Conservation (phyloP, 1,139 yeast genomes). For the Yamadazyma mexicana region DNA sequence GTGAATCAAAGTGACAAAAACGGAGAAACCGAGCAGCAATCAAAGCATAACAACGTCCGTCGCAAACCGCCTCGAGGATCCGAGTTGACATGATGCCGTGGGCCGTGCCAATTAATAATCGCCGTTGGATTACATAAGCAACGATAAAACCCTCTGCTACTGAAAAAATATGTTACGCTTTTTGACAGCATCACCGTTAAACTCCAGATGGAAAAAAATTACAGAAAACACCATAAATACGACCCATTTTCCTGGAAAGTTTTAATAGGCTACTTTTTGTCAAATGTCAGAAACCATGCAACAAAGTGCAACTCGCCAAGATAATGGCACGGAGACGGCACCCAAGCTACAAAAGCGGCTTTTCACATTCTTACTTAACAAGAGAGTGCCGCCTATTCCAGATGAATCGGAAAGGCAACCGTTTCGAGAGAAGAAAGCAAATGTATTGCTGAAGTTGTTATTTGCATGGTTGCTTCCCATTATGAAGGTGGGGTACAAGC, state of each 20-base stretch:
- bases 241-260: too few relatives aligned
- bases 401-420: slow-evolving; percentile 46
- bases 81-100: too few relatives aligned
- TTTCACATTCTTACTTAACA: slow-evolving; percentile 16
- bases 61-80: too few relatives aligned
- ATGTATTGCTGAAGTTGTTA: slow-evolving; percentile 32
- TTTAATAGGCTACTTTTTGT: too few relatives aligned
- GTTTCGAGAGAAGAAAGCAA: slow-evolving; percentile 38
- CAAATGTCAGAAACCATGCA: too few relatives aligned
- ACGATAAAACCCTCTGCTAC: too few relatives aligned
- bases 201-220: background rate
- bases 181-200: background rate
- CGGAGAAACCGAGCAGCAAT: too few relatives aligned
- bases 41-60: too few relatives aligned
- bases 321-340: background rate
- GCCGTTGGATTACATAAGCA: background rate
- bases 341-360: slow-evolving; percentile 20
- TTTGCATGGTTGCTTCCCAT: slow-evolving; percentile 64
- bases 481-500: slow-evolving; percentile 61
- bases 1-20: too few relatives aligned
- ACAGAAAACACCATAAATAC: background rate
- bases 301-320: background rate
- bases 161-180: background rate
- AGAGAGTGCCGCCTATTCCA: slow-evolving; percentile 54
- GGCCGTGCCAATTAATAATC: too few relatives aligned